Percentiles rank a stretch among this genome's conserved stretches.
Conservation (phyloP, 495 filamentous ascomycete species). For the Aeminium ludgeri region DNA sequence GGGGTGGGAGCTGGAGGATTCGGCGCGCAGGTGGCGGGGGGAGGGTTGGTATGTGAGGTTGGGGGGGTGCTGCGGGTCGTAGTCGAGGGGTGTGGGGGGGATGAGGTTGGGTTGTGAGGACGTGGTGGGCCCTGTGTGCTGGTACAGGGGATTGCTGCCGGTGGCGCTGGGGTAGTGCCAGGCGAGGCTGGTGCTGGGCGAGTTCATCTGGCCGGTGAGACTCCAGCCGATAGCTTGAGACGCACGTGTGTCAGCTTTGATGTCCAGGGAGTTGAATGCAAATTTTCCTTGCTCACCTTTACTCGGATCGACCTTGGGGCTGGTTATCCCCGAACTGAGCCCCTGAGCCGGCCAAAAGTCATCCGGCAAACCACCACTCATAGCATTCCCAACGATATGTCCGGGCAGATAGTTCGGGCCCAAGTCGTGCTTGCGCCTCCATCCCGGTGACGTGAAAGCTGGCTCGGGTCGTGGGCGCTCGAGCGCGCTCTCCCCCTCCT, state of each 20-base stretch:
- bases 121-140: neutral
- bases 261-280: neutral
- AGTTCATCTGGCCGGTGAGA: conserved; percentile 65
- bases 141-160: neutral
- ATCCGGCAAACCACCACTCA: conserved; percentile 17
- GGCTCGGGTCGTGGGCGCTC: conserved; percentile 27
- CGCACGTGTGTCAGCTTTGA: conserved; percentile 7
- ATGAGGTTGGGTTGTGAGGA: too few species aligned
- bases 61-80: too few species aligned
- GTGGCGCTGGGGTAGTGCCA: conserved; percentile 43
- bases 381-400: conserved; percentile 9
- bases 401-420: conserved; percentile 17
- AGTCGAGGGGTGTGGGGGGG: too few species aligned
- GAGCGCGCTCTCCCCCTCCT: conserved; percentile 54
- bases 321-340: too few species aligned
- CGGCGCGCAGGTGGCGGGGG: too few species aligned
- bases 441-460: conserved; percentile 27
- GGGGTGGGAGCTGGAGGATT: too few species aligned
- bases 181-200: conserved; percentile 61
- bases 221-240: conserved; percentile 53
- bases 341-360: too few species aligned
- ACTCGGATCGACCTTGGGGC: conserved; percentile 12
- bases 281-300: conserved; percentile 8
- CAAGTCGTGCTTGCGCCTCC: conserved; percentile 25
- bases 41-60: too few species aligned